A percentile compares a stretch with the other conserved stretches of the same genome.
phyloP scores from a whole-genome alignment of 805 yeast species.

The Saccharomycopsis selenospora region DNA sequence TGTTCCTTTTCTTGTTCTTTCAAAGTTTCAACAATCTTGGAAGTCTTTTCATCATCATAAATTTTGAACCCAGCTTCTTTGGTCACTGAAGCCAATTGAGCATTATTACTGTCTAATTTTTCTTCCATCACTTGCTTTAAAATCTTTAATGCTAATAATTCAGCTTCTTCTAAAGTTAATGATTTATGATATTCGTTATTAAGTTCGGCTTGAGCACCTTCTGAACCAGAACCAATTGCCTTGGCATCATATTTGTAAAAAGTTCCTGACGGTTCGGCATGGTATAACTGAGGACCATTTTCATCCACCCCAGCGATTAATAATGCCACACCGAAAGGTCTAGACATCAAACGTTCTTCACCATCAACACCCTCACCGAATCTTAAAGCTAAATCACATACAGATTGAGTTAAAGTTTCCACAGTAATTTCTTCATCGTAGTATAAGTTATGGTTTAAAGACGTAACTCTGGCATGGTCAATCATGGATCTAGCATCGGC shows the following conservation, averaged over 20 bases:
- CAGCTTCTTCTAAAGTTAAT: conserved; percentile 87
- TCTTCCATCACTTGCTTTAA: conserved; percentile 99
- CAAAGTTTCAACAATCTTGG: conserved; percentile 67
- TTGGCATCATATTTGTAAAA: conserved; percentile 96
- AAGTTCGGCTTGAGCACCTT: conserved; percentile 97
- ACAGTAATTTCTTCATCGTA: conserved; percentile 90
- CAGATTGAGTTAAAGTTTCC: conserved; percentile 91
- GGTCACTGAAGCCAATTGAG: conserved; percentile 92
- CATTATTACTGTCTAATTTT: conserved; percentile 88
- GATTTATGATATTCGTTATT: conserved; percentile 95
- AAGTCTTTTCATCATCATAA: conserved; percentile 76
- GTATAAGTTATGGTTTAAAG: conserved; percentile 80
- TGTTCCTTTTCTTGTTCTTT: conserved; percentile 60
- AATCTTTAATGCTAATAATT: conserved; percentile 76
- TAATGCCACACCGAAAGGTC: conserved; percentile 98
- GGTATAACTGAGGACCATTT: conserved; percentile 92
- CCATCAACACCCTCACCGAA: conserved; percentile 85
- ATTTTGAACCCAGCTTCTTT: conserved; percentile 77
- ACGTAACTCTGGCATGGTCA: conserved; percentile 91
- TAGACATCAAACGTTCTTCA: conserved; percentile 82
- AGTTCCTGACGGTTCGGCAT: conserved; percentile 99
- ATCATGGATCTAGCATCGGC: conserved; percentile 99
- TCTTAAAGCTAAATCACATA: conserved; percentile 92
- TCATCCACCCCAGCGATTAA: conserved; percentile 90
- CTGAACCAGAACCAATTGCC: conserved; percentile 98